Evolutionary conservation across 495 filamentous ascomycete genomes (phyloP), one percentile per base, ranked within the genome.

Genomic region (Penicillium turbatum): DNA sequence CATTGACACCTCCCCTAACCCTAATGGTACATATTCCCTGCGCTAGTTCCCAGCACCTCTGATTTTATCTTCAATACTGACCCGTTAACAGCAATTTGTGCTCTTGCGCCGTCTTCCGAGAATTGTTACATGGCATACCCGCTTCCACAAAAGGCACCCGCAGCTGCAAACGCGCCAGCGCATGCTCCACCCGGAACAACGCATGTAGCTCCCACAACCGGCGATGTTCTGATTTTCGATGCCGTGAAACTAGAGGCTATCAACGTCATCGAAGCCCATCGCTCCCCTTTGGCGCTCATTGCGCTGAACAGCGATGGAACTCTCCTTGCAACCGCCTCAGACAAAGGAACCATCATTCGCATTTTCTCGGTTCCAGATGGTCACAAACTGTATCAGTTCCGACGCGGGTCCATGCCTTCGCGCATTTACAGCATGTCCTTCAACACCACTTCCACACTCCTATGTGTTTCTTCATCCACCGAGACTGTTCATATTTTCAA

Each of bases 361-460:
- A 90, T 98, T 36, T 97, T 97, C 70, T 86, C 88, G 0, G 79
- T 98, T 5, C 95, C 93, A 4, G 79, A 84, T 51, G 92, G 87
- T 5, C 85, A 90, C 59, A 98, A 96, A 65, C 81, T 98, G 15
- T 96, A 87, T 61, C 92, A 98, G 64, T 98, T 98, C 68, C 84
- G 93, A 50, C 81, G 93, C 56, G 93, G 93, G 24, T 95, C 91
- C 9, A 95, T 95, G 69, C 93, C 93, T 0, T 89, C 90, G 3
- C 84, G 87, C 17, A 97, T 98, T 53, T 96, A 88, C 70, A 95
- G 90, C 82, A 97, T 98, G 93, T 93, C 90, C n/a, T 98, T 97
- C 77, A 98, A 98, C 67, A 81, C 89, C 13, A 91, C 87, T 30
- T 95, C 90, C 4, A 93, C 92, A 6, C 79, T 98, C 2, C 84